Conservation (phyloP, 2,329 filamentous ascomycete genomes). For the Pestalotiopsis sp. region DNA sequence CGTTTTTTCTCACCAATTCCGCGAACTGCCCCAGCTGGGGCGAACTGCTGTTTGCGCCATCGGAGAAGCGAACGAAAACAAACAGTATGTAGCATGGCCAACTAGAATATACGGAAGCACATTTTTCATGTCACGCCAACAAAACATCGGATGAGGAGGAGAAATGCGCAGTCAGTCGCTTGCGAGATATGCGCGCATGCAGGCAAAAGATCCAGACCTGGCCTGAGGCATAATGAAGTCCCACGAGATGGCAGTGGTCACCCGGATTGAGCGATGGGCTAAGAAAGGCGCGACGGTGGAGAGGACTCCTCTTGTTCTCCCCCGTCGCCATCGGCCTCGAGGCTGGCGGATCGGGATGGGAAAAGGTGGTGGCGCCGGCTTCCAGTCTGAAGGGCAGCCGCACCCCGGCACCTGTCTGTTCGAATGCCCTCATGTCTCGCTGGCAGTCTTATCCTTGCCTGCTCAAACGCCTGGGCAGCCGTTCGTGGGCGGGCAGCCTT, state of each 20-base stretch:
- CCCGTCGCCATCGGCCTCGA: background rate
- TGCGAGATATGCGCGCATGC: background rate
- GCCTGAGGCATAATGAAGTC: background rate
- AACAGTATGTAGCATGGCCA: too few species aligned
- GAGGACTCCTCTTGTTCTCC: background rate
- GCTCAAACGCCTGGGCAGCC: background rate
- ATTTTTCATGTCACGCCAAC: too few species aligned
- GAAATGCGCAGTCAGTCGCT: background rate
- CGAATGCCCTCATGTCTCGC: background rate
- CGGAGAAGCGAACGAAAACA: too few species aligned
- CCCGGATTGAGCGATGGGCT: background rate
- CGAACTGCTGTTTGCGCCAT: too few species aligned
- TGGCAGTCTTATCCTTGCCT: background rate
- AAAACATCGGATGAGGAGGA: background rate
- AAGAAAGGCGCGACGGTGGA: background rate
- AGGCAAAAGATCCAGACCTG: background rate
- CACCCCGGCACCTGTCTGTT: background rate
- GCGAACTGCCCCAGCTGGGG: too few species aligned
- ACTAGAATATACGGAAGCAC: too few species aligned
- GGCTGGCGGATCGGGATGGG: background rate
- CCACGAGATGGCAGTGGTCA: background rate
- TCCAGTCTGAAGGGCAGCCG: background rate
- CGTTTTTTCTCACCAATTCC: too few species aligned
- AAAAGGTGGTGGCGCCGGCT: background rate
- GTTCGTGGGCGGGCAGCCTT: background rate